Evolutionary conservation across 345 rosid species (phyloP), one percentile per base, ranked within the genome.

Genomic region (Isatis tinctoria): DNA sequence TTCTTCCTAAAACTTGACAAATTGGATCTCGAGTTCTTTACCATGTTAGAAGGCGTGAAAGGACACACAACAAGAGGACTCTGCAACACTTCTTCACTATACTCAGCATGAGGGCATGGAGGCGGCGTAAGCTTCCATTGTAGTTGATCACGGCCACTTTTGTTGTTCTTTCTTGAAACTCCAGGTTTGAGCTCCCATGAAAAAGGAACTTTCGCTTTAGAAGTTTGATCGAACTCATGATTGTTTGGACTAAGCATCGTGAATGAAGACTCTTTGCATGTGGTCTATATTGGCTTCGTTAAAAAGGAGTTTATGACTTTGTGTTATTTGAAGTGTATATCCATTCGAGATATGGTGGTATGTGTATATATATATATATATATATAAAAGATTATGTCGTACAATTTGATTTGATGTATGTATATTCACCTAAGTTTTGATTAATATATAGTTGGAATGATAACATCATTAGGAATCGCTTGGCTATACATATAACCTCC

Each of bases 181-280:
- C 76, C 80, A n/a, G 80, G 80, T 56, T 49, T 70, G 11, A 77
- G 49, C 36, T 77, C 76, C 76, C 80, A 77, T 64, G 80, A 48
- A 52, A 77, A 77, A 0, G 80, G 73, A 49, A 77, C 69, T 71
- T 71, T 65, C 10, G 80, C 72, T 49, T 77, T 77, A 6, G 14
- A 70, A 20, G 48, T 22, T 71, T 57, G 68, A 49, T 77, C 75
- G 17, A 76, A 63, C 65, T 62, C 70, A 20, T 35, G 47, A 45
- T 56, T 9, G 45, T 7, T 63, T 36, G 75, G 75, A 70, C 75
- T 76, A 62, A 62, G 6, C 79, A 75, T 37, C 8, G 40, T 18
- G 62, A 17, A 8, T 60, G 26, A 57, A 33, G 65, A 44, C 72
- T 64, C 44, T 73, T 41, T 35, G 32, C 13, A 9, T 35, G 16